A percentile compares a stretch with the other conserved stretches of the same genome.
phyloP scores from a whole-genome alignment of 2,329 filamentous ascomycete species.

The Leptographium lundbergii region DNA sequence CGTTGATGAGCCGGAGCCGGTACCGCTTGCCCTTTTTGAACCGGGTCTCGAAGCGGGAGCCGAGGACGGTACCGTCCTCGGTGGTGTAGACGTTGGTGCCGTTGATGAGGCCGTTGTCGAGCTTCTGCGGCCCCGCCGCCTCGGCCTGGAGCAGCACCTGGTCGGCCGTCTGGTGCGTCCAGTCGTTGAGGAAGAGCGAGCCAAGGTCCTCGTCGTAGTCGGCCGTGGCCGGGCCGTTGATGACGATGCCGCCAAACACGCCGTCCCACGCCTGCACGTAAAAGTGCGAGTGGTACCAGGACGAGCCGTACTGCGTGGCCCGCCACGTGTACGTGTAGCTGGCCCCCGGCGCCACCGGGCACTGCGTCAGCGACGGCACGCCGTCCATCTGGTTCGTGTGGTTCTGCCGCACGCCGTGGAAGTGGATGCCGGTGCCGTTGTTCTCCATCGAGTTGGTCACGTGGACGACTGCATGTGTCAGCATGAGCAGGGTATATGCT shows the following conservation, averaged over 20 bases:
- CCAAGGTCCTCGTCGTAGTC: slow-evolving; percentile 52
- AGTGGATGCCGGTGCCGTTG: slow-evolving; percentile 40
- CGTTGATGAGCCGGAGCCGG: slow-evolving; percentile 35
- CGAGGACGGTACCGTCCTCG: slow-evolving; percentile 28
- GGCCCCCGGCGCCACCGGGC: slow-evolving; percentile 24
- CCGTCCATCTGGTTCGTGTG: slow-evolving; percentile 32
- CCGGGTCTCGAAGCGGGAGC: slow-evolving; percentile 33
- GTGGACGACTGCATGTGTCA: slow-evolving; percentile 12
- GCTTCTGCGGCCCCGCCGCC: neutral
- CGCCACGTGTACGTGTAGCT: slow-evolving; percentile 38
- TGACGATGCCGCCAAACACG: slow-evolving; percentile 23
- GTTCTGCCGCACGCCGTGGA: slow-evolving; percentile 40
- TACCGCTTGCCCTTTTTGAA: slow-evolving; percentile 32
- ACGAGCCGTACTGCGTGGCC: slow-evolving; percentile 40
- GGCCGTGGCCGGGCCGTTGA: slow-evolving; percentile 41
- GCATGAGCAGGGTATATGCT: too few relatives aligned
- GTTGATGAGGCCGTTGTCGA: slow-evolving; percentile 35
- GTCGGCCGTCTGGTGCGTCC: slow-evolving; percentile 43
- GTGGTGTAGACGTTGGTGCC: slow-evolving; percentile 48
- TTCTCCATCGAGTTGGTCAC: slow-evolving; percentile 47
- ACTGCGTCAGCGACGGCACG: slow-evolving; percentile 26
- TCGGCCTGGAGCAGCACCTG: slow-evolving; percentile 25
- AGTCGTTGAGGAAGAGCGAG: slow-evolving; percentile 40
- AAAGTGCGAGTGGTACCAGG: slow-evolving; percentile 45
- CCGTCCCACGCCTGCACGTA: slow-evolving; percentile 37